Conservation (phyloP, 2,329 filamentous ascomycete genomes). For the Fusarium veterinarium region DNA sequence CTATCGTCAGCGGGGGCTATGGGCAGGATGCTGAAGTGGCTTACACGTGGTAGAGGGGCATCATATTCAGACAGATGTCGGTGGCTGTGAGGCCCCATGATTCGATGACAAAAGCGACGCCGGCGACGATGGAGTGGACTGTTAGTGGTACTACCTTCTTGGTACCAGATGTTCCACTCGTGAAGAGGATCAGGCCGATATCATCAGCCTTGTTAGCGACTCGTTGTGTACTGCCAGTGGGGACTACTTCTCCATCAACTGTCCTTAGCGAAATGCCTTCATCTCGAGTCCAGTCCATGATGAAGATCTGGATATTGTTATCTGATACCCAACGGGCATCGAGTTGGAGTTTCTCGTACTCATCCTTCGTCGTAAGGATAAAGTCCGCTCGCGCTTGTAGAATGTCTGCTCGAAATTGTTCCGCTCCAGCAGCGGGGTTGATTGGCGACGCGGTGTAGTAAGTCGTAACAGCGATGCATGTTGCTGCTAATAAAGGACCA, state of each 20-base stretch:
- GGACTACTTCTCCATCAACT: background rate
- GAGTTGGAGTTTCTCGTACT: background rate
- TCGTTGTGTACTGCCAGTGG: accelerated
- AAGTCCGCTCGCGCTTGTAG: background rate
- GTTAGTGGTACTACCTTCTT: constrained; percentile 2
- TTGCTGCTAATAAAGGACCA: constrained; percentile 1
- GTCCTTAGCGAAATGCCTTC: background rate
- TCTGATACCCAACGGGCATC: background rate
- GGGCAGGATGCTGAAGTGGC: accelerated
- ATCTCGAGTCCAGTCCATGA: background rate
- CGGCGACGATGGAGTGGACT: background rate
- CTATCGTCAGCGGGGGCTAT: accelerated
- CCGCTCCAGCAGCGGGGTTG: constrained; percentile 7
- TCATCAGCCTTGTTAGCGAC: constrained; percentile 8
- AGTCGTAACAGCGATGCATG: constrained; percentile 8
- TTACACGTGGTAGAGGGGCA: constrained; percentile 19
- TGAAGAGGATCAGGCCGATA: constrained; percentile 12
- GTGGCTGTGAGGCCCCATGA: background rate
- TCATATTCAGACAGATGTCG: constrained; percentile 16
- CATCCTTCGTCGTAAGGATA: constrained; percentile 6
- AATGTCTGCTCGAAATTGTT: constrained; percentile 16
- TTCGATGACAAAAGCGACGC: constrained; percentile 10
- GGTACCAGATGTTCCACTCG: constrained; percentile 3
- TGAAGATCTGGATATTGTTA: background rate
- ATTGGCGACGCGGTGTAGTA: constrained; percentile 15